Base-by-base conservation (phyloP, 108 stramenopile species). In the Skeletonema grethae region DNA sequence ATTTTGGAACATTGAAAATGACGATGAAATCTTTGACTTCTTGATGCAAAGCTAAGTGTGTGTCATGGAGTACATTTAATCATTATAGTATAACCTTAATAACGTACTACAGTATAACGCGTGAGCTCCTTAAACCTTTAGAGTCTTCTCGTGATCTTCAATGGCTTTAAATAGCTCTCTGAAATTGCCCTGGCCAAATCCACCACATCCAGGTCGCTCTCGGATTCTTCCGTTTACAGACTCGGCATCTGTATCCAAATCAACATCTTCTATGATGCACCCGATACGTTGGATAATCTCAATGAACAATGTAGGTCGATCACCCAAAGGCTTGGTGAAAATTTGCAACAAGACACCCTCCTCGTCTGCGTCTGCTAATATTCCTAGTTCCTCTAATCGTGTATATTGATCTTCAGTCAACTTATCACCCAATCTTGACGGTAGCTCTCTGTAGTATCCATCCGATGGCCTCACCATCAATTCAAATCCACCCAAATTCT, bases 261-360 rank as follows among this genome's bases (percentile, higher is more conserved):
- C 65, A 3, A 70, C 72, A n/a, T 79, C 65, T 39, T 63, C 59
- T 12, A 76, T 62, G 11, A 83, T 72, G 75, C 95, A 96, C 2
- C 95, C 95, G 48, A 95, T 91, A 13, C 95, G 82, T 85, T 96
- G 93, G 55, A 96, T 96, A 57, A 96, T 90, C 76, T 96, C 95
- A 57, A 93, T 64, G 66, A 96, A 96, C 46, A 95, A 77, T 10
- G 93, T 95, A 6, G 93, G 91, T 12, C 95, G 76, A 66, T 95
- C 94, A 4, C 90, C 92, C 45, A 92, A 75, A 7, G 95, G 95
- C 55, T 89, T 84, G 28, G 95, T 96, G 77, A 96, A 96, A 2
- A 96, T 73, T 61, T 96, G 93, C 29, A 96, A 45, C 59, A 96
- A 72, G 2, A 95, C 82, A 20, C 95, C 95, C 70, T 93, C 88